phyloP scores from a whole-genome alignment of 345 rosid species.

The Boechera stricta region DNA sequence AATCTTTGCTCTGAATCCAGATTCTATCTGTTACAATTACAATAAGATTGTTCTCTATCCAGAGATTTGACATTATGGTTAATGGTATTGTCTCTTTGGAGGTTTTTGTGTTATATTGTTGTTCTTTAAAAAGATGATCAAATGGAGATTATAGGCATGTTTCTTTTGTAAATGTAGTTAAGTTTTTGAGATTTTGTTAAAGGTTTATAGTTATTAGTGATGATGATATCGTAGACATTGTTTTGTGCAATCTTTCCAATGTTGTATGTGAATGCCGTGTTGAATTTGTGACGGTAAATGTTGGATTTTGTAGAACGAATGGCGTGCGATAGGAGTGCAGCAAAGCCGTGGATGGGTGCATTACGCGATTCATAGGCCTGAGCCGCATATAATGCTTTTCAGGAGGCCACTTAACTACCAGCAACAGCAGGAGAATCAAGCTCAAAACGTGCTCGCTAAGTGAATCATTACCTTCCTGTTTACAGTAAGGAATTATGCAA shows the following conservation, averaged over 20 bases:
- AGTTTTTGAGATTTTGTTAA: neutral
- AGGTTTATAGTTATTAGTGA: neutral
- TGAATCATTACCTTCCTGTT: slow-evolving; percentile 27
- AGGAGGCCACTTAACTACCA: slow-evolving; percentile 87
- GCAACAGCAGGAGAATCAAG: slow-evolving; percentile 88
- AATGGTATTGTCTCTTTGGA: neutral
- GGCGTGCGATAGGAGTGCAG: slow-evolving; percentile 96
- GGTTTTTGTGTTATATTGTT: neutral
- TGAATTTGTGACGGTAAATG: neutral
- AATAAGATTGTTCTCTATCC: neutral
- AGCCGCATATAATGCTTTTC: slow-evolving; percentile 97
- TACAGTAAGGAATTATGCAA: neutral
- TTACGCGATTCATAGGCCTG: slow-evolving; percentile 94
- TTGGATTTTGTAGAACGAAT: slow-evolving; percentile 64
- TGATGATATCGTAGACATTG: neutral
- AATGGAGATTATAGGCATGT: neutral
- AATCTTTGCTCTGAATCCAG: neutral
- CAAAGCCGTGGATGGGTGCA: slow-evolving; percentile 99
- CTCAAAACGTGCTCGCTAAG: slow-evolving; percentile 57
- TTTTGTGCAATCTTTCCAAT: neutral
- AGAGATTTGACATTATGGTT: too few relatives aligned
- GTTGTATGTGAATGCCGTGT: neutral
- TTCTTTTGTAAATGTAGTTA: neutral
- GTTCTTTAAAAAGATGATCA: neutral
- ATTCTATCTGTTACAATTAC: neutral